Evolutionary conservation across 768 basidiomycete species (phyloP), one percentile per base, ranked within the genome.

Genomic region (Hygrocybe coccinea): DNA sequence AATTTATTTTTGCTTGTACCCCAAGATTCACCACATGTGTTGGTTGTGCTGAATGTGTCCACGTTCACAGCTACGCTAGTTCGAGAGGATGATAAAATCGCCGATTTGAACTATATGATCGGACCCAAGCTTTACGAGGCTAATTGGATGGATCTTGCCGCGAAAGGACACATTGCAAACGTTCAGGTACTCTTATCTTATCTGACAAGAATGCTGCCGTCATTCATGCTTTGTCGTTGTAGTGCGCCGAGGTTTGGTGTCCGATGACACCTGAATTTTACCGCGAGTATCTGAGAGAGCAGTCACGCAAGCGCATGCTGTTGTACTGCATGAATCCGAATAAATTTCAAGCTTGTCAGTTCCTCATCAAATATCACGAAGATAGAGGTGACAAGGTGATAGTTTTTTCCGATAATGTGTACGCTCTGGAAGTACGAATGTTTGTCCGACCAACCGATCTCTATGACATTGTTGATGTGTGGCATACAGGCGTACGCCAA

Each of bases 191-290:
- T 79, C 67, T 25, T 36, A 45, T 55, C 36, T 51, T 52, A 49
- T 43, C 41, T 44, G 37, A 43, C 14, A 11, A 56, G 46, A 37
- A 37, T 43, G 47, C 45, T 10, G 19, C 35, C 37, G 25, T 56
- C 3, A 25, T 38, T 56, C 38, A 53, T 55, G 12, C 48, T 61
- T 49, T 56, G 41, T 52, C 53, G 48, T 39, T 56, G 19, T 63
- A 98, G 91, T 99, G 97, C 67, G 97, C 97, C 14, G 97, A 99
- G 71, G 97, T 99, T 7, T 99, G 97, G 97, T 99, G 97, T 67
- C 91, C 92, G 15, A 98, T 99, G 97, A 95, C 97, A 17, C 95
- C 97, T 5, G 95, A 98, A 68, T 99, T 99, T 69, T 99, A 98
- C 70, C 85, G 91, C 60, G 95, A 99, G 72, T 99, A 99, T 67